These are phyloP conservation scores for Alternaria novae-zelandiae DNA, from an alignment of 2,329 filamentous ascomycete genomes.

Conservation along the genomic window DNA sequence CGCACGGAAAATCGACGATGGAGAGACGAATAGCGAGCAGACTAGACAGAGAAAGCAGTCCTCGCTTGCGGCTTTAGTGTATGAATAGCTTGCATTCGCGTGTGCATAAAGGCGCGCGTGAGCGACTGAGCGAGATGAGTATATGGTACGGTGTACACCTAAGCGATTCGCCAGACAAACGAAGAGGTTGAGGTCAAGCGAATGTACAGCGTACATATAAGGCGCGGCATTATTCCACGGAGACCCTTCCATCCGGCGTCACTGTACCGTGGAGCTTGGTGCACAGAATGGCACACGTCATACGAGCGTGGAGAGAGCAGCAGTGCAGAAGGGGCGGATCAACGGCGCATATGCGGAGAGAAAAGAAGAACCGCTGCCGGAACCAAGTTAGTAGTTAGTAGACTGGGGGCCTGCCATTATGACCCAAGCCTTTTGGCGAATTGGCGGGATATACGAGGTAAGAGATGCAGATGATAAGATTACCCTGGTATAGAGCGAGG, in stretches of 20 bases:
- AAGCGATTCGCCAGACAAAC: not conserved
- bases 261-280: not conserved
- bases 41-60: not conserved
- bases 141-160: not conserved
- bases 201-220: not conserved
- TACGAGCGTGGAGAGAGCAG: not conserved
- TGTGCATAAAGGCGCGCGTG: not conserved
- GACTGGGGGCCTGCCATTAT: not conserved
- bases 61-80: not conserved
- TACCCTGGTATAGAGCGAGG: conserved; percentile 7
- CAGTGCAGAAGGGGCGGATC: not conserved
- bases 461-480: conserved; percentile 12
- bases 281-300: conserved; percentile 1
- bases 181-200: not conserved
- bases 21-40: not conserved
- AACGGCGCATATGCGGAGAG: conserved; percentile 1
- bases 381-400: not conserved
- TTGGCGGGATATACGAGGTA: not conserved
- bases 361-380: not conserved
- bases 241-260: not conserved
- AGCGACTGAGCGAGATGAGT: not conserved
- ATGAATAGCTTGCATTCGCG: not conserved
- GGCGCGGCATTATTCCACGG: not conserved
- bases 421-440: conserved; percentile 1
- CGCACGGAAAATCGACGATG: not conserved